These are phyloP conservation scores for Backusella macrospora DNA, from an alignment of 192 early-diverging fungal species.

Conservation along the genomic window DNA sequence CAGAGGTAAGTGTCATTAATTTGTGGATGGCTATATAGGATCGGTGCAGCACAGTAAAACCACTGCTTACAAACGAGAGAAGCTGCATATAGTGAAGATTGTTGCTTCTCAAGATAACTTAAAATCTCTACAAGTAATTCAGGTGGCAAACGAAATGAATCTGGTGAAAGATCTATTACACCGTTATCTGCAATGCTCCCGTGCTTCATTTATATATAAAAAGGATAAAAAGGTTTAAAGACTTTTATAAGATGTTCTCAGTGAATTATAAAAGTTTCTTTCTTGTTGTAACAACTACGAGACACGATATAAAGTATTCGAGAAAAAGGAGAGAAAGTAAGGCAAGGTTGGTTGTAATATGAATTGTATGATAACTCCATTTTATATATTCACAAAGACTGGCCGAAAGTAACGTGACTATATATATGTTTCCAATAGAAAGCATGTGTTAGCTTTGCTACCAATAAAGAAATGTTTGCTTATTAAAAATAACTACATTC, in stretches of 20 bases:
- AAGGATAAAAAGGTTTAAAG: neutral
- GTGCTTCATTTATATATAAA: neutral
- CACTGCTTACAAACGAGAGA: constrained; percentile 47
- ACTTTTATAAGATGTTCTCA: neutral
- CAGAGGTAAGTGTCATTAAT: constrained; percentile 49
- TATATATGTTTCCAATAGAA: neutral
- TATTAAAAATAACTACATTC: too few species aligned
- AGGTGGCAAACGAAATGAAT: constrained; percentile 33
- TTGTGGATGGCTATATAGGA: constrained; percentile 41
- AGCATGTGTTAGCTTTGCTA: too few species aligned
- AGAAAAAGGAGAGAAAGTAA: neutral
- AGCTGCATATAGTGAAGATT: constrained; percentile 34
- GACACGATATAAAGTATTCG: neutral
- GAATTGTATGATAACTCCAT: neutral
- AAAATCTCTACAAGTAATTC: constrained; percentile 49
- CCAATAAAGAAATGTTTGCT: too few species aligned
- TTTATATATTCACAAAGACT: neutral
- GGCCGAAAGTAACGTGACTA: neutral
- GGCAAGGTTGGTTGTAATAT: neutral
- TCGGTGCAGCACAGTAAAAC: constrained; percentile 43
- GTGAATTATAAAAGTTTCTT: neutral
- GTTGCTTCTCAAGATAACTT: constrained; percentile 31
- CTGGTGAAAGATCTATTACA: neutral
- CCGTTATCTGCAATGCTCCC: neutral
- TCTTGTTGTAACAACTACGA: neutral